Conservation (phyloP, 2,329 filamentous ascomycete genomes). For the Penicillium freii region DNA sequence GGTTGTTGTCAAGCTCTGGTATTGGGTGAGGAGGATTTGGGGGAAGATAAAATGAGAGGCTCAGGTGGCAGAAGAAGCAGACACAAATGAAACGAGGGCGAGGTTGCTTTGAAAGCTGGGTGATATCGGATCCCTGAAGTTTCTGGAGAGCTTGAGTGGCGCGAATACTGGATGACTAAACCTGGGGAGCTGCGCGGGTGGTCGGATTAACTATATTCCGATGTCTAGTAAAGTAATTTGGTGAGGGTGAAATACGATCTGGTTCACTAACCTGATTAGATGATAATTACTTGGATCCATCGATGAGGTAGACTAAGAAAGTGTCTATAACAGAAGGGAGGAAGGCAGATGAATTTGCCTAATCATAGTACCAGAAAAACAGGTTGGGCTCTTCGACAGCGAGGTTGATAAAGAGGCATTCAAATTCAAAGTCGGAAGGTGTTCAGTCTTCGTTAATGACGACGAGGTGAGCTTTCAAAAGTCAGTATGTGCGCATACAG, state of each 20-base stretch:
- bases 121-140: conserved; percentile 30
- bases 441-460: background rate
- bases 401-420: background rate
- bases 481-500: background rate
- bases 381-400: background rate
- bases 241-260: no score
- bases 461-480: background rate
- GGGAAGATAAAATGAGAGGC: background rate
- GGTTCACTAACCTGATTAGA: background rate
- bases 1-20: background rate
- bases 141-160: conserved; percentile 36
- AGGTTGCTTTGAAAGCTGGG: conserved; percentile 16
- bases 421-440: no score
- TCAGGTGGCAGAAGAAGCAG: background rate
- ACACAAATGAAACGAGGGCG: background rate
- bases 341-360: background rate
- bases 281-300: background rate
- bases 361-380: background rate
- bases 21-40: background rate
- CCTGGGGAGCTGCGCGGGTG: conserved; percentile 10
- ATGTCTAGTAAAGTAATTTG: background rate
- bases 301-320: background rate
- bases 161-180: conserved; percentile 25
- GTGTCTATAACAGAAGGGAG: background rate
- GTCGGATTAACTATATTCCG: conserved; percentile 14